Evolutionary conservation across 2,329 filamentous ascomycete species (phyloP), one percentile per base, ranked within the genome.

Genomic region (Phaeomoniella chlamydospora): DNA sequence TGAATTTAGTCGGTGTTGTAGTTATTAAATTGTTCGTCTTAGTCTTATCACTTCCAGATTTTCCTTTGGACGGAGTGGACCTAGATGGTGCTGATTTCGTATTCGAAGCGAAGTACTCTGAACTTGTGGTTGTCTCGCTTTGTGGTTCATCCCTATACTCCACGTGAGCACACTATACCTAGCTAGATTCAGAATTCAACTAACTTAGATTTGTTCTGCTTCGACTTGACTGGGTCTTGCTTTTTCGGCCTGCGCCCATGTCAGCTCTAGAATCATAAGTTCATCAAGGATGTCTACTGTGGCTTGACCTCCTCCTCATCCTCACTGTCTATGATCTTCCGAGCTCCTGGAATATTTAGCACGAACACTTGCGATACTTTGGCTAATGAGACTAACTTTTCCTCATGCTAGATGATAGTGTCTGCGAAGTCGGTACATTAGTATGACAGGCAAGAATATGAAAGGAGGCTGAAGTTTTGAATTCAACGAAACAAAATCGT

Each of bases 301-400:
- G 31, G n/a, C 48, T 49, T 54, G 30, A 59, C 61, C 19, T 71
- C 65, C 4, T 82, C 79, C 18, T 87, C 83, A 38, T 87, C 82
- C 31, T 82, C 79, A 44, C 83, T 88, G 43, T 93, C 85, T 33
- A 90, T 62, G 22, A 93, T 71, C 49, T 80, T 86, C 39, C 80
- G 74, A 34, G 57, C 55, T 57, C 58, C 29, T 37, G 16, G 33
- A 31, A 39, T 29, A 6, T 2, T 30, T 13, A 4, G 29, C 6
- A 16, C 15, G 11, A 31, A n/a, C n/a, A n/a, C n/a, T n/a, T n/a
- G n/a, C n/a, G n/a, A n/a, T n/a, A n/a, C n/a, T n/a, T n/a, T n/a
- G n/a, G n/a, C n/a, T n/a, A n/a, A n/a, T n/a, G n/a, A n/a, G n/a
- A n/a, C n/a, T n/a, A n/a, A n/a, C n/a, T n/a, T 6, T n/a, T 14